phyloP scores from a whole-genome alignment of 371 early-diverging fungal species.

The Fennellomyces sp. region DNA sequence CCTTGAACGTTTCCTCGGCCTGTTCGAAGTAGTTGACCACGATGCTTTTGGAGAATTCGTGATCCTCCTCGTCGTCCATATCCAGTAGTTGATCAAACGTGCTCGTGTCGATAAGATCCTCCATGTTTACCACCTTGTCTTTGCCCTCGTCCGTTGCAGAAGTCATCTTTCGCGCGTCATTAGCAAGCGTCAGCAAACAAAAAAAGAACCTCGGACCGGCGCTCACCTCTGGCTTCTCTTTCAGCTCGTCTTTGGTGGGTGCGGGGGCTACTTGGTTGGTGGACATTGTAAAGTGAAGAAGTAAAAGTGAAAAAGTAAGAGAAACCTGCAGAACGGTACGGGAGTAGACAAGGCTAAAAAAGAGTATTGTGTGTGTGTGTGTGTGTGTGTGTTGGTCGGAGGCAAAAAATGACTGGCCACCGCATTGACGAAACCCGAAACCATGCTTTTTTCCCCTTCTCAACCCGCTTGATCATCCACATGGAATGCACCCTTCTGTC shows the following conservation, averaged over 20 bases:
- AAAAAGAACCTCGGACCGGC: neutral
- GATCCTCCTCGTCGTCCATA: slow-evolving; percentile 83
- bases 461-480: too few species aligned
- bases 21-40: slow-evolving; percentile 79
- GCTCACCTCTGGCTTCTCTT: neutral
- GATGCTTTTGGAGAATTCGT: slow-evolving; percentile 72
- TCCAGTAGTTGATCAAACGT: slow-evolving; percentile 81
- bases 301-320: neutral
- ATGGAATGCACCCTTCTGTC: too few species aligned
- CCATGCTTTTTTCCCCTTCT: too few species aligned
- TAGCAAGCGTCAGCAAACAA: neutral
- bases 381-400: too few species aligned
- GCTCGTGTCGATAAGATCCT: slow-evolving; percentile 71
- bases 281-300: neutral
- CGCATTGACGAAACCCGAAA: too few species aligned
- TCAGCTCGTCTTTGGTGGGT: neutral
- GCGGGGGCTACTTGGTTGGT: neutral
- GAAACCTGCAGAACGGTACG: too few species aligned
- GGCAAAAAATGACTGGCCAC: too few species aligned
- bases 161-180: neutral
- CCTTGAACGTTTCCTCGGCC: slow-evolving; percentile 68
- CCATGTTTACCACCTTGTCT: neutral
- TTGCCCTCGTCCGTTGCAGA: neutral
- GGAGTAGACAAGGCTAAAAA: neutral
- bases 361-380: too few species aligned